These are phyloP conservation scores for Graphilbum fragrans DNA, from an alignment of 2,329 filamentous ascomycete species.

Conservation along the genomic window DNA sequence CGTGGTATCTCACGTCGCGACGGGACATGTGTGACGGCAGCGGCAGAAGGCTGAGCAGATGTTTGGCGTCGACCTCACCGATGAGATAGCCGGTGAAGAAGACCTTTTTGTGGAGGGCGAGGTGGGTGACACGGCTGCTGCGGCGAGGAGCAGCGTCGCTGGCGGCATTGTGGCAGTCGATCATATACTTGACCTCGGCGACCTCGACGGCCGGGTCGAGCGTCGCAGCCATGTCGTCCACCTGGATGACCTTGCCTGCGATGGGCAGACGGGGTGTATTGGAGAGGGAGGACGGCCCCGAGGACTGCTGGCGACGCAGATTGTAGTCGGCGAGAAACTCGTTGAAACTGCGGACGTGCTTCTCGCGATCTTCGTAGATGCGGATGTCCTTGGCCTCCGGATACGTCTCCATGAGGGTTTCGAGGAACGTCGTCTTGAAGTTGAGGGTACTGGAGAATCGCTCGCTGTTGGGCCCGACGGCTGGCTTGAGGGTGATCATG, in stretches of 20 bases:
- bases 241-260: constrained; percentile 70
- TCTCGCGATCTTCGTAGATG: constrained; percentile 55
- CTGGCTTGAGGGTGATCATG: constrained; percentile 77
- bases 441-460: constrained; percentile 72
- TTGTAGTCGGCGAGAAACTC: constrained; percentile 78
- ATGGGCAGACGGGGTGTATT: constrained; percentile 54
- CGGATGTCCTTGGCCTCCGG: constrained; percentile 69
- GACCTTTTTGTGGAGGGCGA: constrained; percentile 74
- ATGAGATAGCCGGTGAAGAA: constrained; percentile 92
- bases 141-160: constrained; percentile 27
- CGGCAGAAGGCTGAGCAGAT: constrained; percentile 55
- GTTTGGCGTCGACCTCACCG: constrained; percentile 55
- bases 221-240: constrained; percentile 60
- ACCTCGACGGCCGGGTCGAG: constrained; percentile 72
- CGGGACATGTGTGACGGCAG: constrained; percentile 39
- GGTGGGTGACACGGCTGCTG: constrained; percentile 19
- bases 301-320: constrained; percentile 16
- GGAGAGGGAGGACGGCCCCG: neutral
- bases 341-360: constrained; percentile 68
- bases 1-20: constrained; percentile 66
- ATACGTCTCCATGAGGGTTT: constrained; percentile 77
- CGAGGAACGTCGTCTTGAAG: constrained; percentile 83
- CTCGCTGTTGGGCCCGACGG: constrained; percentile 67
- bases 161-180: constrained; percentile 71
- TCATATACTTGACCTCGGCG: constrained; percentile 75